Conservation (phyloP, 495 filamentous ascomycete genomes). For the Rostrohypoxylon terebratum region DNA sequence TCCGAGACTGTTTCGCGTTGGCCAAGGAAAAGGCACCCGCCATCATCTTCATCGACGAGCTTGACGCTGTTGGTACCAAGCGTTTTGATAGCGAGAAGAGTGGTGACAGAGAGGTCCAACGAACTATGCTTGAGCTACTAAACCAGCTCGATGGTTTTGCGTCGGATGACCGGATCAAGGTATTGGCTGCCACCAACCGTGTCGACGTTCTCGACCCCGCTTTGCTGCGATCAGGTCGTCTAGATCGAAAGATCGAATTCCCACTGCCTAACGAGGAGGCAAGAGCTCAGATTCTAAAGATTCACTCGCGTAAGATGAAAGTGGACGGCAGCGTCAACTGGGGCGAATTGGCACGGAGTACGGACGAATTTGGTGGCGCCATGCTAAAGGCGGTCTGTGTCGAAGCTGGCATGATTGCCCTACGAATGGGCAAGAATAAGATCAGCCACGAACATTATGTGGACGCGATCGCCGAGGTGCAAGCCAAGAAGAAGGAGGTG, state of each 20-base stretch:
- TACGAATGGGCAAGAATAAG: slow-evolving; percentile 91
- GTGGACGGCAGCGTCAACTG: slow-evolving; percentile 95
- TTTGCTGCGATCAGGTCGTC: slow-evolving; percentile 89
- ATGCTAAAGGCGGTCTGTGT: slow-evolving; percentile 99
- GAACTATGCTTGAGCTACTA: slow-evolving; percentile 98
- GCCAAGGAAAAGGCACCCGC: slow-evolving; percentile 98
- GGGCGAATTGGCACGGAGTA: slow-evolving; percentile 93
- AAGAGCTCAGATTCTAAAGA: slow-evolving; percentile 94
- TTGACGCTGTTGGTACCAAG: slow-evolving; percentile 97
- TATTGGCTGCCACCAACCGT: slow-evolving; percentile 96
- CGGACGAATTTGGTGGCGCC: slow-evolving; percentile 98
- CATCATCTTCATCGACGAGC: slow-evolving; percentile 99
- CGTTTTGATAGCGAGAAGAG: slow-evolving; percentile 99
- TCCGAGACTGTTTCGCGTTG: slow-evolving; percentile 95
- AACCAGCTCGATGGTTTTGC: slow-evolving; percentile 99
- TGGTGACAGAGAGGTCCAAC: slow-evolving; percentile 96
- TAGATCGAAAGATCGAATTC: slow-evolving; percentile 99
- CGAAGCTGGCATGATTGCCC: slow-evolving; percentile 98
- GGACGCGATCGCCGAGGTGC: slow-evolving; percentile 96
- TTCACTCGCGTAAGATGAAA: slow-evolving; percentile 98
- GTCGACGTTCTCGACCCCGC: slow-evolving; percentile 98
- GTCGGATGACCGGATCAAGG: slow-evolving; percentile 98
- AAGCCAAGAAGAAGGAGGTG: slow-evolving; percentile 96
- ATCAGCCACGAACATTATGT: slow-evolving; percentile 99
- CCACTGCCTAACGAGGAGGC: slow-evolving; percentile 99